Evolutionary conservation across 306 rosid species (phyloP), one percentile per base, ranked within the genome.

Genomic region (Herpetospermum pedunculosum): DNA sequence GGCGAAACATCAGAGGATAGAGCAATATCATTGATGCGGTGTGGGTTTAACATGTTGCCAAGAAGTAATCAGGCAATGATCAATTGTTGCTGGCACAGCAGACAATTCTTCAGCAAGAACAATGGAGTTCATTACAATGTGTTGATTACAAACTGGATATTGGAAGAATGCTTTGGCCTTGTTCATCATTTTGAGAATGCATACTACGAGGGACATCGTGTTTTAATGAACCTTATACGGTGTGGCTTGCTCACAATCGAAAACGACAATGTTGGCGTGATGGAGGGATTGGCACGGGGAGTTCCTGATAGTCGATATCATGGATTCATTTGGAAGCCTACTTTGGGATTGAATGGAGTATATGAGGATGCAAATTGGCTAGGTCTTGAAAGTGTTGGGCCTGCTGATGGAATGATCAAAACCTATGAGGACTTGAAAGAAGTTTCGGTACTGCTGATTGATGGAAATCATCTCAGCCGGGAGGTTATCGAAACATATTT

Each of bases 101-200:
- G 25, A 60, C 75, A 63, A 13, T 55, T 80, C 32, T 75, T 83
- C 34, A 1, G 38, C 54, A 48, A 35, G 12, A 63, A 71, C 26
- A 29, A 25, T 46, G 69, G 80, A 67, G 53, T 80, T 26, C 84
- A 77, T 77, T 77, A 77, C 82, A 77, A 78, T 30, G 84, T 77
- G 47, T 70, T 80, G 76, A 83, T 83, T 30, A 58, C 76, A 13
- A 77, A 65, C 54, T 83, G 87, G 87, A 80, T 83, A 74, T 49
- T 83, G 52, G 86, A 83, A 77, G 80, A 79, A 60, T 77, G 70
- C 57, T 35, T 83, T 3, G 78, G 70, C 59, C 30, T 14, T 18
- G 2, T 35, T 40, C 75, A 70, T 44, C 63, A 43, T 63, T 44
- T 83, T 8, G 75, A 71, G 46, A 26, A 83, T 49, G 78, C 68